Percentiles rank a stretch among this genome's conserved stretches.
Evolutionary conservation across 208 protist genomes (phyloP).

Genomic region (Leishmania turanica): DNA sequence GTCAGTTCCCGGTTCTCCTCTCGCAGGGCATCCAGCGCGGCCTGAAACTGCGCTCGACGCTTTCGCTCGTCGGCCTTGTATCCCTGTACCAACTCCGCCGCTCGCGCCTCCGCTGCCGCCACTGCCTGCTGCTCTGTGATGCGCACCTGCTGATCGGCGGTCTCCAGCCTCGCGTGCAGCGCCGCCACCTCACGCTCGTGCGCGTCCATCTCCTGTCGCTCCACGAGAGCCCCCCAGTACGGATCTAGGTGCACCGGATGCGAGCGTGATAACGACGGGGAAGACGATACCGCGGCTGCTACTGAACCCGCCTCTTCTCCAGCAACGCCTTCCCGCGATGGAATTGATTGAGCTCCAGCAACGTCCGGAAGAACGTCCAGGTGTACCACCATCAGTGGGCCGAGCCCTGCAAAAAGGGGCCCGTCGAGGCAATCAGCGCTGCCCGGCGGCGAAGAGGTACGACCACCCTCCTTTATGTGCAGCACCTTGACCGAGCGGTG

Average conservation of each 20-base stretch:
- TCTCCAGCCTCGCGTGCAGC: constrained; percentile 39
- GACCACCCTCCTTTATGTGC: not conserved
- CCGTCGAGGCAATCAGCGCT: not conserved
- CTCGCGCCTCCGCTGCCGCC: constrained; percentile 26
- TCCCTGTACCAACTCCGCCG: constrained; percentile 22
- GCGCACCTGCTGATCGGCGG: constrained; percentile 23
- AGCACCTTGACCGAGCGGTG: not conserved
- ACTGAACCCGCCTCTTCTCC: not conserved
- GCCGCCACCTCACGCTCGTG: constrained; percentile 38
- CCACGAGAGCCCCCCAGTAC: constrained; percentile 8
- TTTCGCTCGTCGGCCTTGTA: constrained; percentile 45
- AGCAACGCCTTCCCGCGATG: not conserved
- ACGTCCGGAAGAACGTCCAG: not conserved
- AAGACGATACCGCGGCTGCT: not conserved
- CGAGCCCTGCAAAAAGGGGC: constrained; percentile 9
- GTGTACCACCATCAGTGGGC: constrained; percentile 28
- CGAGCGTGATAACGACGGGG: not conserved
- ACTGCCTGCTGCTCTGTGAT: constrained; percentile 28
- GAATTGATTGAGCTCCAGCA: not conserved
- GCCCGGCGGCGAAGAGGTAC: not conserved
- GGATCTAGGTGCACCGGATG: constrained; percentile 2
- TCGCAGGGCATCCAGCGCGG: constrained; percentile 40
- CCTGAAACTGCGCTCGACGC: constrained; percentile 51
- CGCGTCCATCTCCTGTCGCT: constrained; percentile 22
- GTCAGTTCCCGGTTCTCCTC: constrained; percentile 58